These are phyloP conservation scores for Monosporozyma aquatica DNA, from an alignment of 805 yeast species.

Conservation along the genomic window DNA sequence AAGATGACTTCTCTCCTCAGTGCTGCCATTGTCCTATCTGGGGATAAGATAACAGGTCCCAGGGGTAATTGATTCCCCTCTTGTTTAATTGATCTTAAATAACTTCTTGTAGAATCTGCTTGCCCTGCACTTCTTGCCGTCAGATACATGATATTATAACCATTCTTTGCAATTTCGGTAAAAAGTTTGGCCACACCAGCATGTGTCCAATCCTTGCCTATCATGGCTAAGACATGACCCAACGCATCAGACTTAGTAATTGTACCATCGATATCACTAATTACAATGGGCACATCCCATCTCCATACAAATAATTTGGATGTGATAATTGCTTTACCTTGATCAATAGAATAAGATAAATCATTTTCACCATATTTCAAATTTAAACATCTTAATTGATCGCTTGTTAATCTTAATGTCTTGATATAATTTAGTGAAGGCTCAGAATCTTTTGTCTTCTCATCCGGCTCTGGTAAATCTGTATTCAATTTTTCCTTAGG, in stretches of 20 bases:
- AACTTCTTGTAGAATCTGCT: constrained; percentile 84
- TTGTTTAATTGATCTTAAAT: constrained; percentile 69
- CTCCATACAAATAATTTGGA: constrained; percentile 81
- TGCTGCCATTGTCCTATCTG: constrained; percentile 96
- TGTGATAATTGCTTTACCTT: constrained; percentile 67
- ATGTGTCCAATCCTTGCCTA: constrained; percentile 98
- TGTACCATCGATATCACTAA: constrained; percentile 96
- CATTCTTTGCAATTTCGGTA: constrained; percentile 77
- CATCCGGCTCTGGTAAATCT: constrained; percentile 1
- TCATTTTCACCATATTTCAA: constrained; percentile 74
- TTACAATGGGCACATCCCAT: constrained; percentile 77
- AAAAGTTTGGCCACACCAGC: constrained; percentile 88
- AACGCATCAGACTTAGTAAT: constrained; percentile 95
- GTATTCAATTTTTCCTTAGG: neutral
- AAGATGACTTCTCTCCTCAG: constrained; percentile 81
- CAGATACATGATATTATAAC: constrained; percentile 86
- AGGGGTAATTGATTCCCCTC: constrained; percentile 63
- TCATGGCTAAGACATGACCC: constrained; percentile 87
- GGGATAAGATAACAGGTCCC: constrained; percentile 92
- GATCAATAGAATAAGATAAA: constrained; percentile 67
- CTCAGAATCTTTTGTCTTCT: neutral
- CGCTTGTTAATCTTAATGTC: constrained; percentile 83
- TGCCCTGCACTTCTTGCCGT: constrained; percentile 95
- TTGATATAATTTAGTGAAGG: constrained; percentile 47
- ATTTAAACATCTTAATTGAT: constrained; percentile 67